Evolutionary conservation across 2,329 filamentous ascomycete genomes (phyloP), one percentile per base, ranked within the genome.

Genomic region (Trichoderma sp.): DNA sequence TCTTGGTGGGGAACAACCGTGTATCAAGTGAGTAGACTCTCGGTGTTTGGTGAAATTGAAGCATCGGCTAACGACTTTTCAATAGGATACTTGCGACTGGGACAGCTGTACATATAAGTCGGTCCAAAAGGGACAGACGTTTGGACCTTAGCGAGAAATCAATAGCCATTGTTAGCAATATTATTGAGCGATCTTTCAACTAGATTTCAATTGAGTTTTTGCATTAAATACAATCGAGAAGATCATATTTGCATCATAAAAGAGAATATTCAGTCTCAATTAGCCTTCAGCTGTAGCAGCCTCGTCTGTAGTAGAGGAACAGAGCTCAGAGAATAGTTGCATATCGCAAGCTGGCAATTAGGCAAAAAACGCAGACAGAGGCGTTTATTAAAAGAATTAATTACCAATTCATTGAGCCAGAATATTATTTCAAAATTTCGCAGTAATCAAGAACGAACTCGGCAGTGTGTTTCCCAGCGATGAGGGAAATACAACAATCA

Each of bases 1-100:
- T 72, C 49, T 1, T 79, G 76, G 77, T 78, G 77, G 76, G 77
- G 77, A 8, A 78, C 76, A 5, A 57, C 49, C 2, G 66, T 68
- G 21, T 31, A 68, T 31, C 33, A 68, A 19, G 55, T 65, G 0
- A 33, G 52, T 57, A 5, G 6, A n/a, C 11, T 8, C 11, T 4
- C 3, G 31, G 6, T 3, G 7, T 27, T 47, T 29, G 8, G 2
- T 13, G 21, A 10, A n/a, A 29, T 14, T 29, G 3, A 31, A 14
- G 31, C 16, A 33, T 3, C 21, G 29, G 8, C 60, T 63, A 37
- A 63, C 8, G 3, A 5, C n/a, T 24, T 55, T 40, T 14, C 11
- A 31, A 16, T 8, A 57, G 62, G 16, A 60, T 16, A 68, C 64
- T 68, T 68, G 64, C 29, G 64, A 68, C 29, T 68, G 64, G 64